These are phyloP conservation scores for Spencermartinsiella ligniputridi DNA, from an alignment of 1,139 yeast genomes.

Conservation along the genomic window DNA sequence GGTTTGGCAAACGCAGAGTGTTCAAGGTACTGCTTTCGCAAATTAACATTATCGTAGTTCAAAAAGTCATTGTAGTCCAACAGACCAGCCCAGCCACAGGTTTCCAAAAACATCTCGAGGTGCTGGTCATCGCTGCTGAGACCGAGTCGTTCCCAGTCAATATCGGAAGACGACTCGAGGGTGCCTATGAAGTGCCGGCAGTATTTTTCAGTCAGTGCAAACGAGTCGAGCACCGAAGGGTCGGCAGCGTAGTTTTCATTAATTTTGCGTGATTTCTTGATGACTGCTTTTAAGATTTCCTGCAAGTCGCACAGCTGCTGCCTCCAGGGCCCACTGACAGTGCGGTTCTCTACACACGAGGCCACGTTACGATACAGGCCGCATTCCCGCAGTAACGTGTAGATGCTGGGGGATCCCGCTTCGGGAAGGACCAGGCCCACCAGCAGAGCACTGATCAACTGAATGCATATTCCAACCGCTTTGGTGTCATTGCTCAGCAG, in stretches of 20 bases:
- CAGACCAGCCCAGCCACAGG: constrained; percentile 29
- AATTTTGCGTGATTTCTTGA: constrained; percentile 20
- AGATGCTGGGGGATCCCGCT: constrained; percentile 18
- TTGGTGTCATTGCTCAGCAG: constrained; percentile 23
- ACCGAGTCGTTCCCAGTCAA: constrained; percentile 30
- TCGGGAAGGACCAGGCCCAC: constrained; percentile 23
- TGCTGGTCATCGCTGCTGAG: constrained; percentile 22
- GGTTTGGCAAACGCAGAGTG: constrained; percentile 27
- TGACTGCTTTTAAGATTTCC: constrained; percentile 26
- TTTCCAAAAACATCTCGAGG: constrained; percentile 22
- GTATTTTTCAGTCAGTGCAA: constrained; percentile 21
- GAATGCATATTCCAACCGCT: constrained; percentile 24
- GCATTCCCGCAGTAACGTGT: constrained; percentile 25
- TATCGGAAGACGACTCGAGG: constrained; percentile 16
- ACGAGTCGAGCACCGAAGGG: constrained; percentile 19
- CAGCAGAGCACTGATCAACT: constrained; percentile 24
- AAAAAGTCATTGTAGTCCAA: constrained; percentile 31
- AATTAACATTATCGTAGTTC: constrained; percentile 23
- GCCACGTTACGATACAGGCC: constrained; percentile 26
- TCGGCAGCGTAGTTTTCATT: constrained; percentile 17
- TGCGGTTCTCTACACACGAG: constrained; percentile 24
- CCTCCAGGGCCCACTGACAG: constrained; percentile 25
- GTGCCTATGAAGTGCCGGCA: constrained; percentile 24
- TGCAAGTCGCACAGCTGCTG: constrained; percentile 29
- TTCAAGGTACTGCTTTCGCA: constrained; percentile 28